Evolutionary conservation across 2,329 filamentous ascomycete species (phyloP).

Genomic region (Bisporella sp.): DNA sequence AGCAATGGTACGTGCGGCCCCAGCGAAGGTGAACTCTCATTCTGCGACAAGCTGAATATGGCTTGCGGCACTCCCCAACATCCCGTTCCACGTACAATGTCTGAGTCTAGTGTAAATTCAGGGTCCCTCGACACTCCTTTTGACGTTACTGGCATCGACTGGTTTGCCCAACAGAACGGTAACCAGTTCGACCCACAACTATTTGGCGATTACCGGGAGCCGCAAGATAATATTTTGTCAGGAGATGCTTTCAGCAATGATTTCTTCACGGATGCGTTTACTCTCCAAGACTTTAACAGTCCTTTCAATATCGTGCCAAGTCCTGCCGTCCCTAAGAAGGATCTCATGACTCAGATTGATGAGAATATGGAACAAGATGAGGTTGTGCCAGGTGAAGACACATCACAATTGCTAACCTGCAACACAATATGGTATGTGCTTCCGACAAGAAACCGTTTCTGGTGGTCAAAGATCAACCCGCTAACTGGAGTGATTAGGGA

Average conservation of each 20-base stretch:
- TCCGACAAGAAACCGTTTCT: not conserved
- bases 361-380: constrained; percentile 65
- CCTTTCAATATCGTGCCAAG: constrained; percentile 63
- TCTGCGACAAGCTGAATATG: constrained; percentile 49
- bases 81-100: constrained; percentile 41
- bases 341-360: constrained; percentile 73
- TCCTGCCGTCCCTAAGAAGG: constrained; percentile 48
- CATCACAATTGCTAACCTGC: constrained; percentile 66
- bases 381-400: constrained; percentile 51
- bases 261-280: constrained; percentile 63
- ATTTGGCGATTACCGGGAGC: constrained; percentile 88
- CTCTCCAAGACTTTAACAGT: constrained; percentile 67
- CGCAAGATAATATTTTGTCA: constrained; percentile 76
- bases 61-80: constrained; percentile 46
- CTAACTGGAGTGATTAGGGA: constrained; percentile 55
- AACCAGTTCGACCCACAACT: constrained; percentile 86
- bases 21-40: constrained; percentile 42
- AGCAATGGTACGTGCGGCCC: constrained; percentile 34
- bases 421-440: constrained; percentile 85
- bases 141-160: constrained; percentile 56
- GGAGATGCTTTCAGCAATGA: constrained; percentile 44
- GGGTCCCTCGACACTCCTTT: constrained; percentile 29
- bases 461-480: not conserved
- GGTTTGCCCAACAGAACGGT: constrained; percentile 72
- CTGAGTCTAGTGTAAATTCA: constrained; percentile 20